phyloP scores from a whole-genome alignment of 768 basidiomycete species.

The Galerina marginata region DNA sequence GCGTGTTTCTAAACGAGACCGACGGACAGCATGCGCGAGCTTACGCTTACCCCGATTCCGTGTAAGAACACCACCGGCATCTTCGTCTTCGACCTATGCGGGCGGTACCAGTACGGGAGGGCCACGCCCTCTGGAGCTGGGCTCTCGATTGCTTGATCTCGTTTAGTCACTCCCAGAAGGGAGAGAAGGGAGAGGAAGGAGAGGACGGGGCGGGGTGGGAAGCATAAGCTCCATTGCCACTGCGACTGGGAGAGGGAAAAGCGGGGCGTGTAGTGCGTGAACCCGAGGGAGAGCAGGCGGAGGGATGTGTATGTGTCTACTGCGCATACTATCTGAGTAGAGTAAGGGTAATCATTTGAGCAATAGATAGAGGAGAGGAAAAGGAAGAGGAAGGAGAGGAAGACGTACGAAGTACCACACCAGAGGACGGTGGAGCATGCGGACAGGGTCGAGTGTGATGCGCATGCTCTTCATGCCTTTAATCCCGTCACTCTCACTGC shows the following conservation, averaged over 20 bases:
- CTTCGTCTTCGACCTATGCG: constrained; percentile 51
- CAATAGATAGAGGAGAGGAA: neutral
- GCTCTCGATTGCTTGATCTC: too few species aligned
- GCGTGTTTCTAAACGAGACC: too few species aligned
- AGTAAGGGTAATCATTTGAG: neutral
- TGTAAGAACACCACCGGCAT: constrained; percentile 68
- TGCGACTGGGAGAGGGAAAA: constrained; percentile 22
- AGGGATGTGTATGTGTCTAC: constrained; percentile 53
- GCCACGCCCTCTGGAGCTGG: constrained; percentile 38
- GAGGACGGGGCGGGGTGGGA: constrained; percentile 57
- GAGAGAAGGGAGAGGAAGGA: constrained; percentile 44
- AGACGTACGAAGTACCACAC: constrained; percentile 66
- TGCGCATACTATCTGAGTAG: constrained; percentile 52
- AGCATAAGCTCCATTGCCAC: constrained; percentile 32
- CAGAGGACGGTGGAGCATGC: constrained; percentile 58
- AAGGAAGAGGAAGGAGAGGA: neutral
- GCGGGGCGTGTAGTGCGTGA: constrained; percentile 54
- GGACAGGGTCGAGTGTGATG: constrained; percentile 62
- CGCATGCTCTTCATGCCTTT: constrained; percentile 46
- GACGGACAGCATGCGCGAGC: too few species aligned
- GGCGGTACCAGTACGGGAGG: constrained; percentile 46
- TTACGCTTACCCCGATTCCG: constrained; percentile 75
- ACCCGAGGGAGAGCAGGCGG: constrained; percentile 48
- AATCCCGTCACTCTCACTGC: neutral
- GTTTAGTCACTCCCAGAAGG: too few species aligned